Conservation (phyloP, 768 basidiomycete genomes). For the Phlebiopsis flavidoalba region DNA sequence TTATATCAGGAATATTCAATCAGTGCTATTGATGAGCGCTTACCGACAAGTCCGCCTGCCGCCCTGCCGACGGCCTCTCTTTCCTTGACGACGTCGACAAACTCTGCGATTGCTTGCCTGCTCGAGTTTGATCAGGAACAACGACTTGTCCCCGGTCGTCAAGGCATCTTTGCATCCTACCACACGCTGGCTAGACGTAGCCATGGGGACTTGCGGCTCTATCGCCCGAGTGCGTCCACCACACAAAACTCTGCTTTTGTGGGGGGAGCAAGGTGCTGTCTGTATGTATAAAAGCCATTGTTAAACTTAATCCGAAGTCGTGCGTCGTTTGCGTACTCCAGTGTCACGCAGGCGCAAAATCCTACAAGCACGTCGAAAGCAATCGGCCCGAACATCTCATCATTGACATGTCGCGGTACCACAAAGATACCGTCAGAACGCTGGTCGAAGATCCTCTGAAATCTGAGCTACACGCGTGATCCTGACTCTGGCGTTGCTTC, state of each 20-base stretch:
- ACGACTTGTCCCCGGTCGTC: slow-evolving; percentile 2
- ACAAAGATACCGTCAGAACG: slow-evolving; percentile 4
- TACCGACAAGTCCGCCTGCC: neutral
- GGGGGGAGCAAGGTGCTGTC: neutral
- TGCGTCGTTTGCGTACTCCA: neutral
- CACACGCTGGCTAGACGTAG: neutral
- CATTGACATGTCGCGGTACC: neutral
- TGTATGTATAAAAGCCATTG: neutral
- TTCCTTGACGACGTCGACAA: slow-evolving; percentile 1
- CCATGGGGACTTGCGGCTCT: slow-evolving; percentile 1
- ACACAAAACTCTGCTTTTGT: neutral
- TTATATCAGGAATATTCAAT: neutral
- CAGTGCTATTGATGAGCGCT: neutral
- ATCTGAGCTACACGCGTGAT: neutral
- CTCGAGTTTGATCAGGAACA: slow-evolving; percentile 1
- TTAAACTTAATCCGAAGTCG: neutral
- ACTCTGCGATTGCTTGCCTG: neutral
- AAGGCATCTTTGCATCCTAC: neutral
- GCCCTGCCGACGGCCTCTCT: neutral
- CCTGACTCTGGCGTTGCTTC: neutral
- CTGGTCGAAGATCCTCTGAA: neutral
- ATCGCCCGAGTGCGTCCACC: neutral
- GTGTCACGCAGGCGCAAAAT: too few relatives aligned
- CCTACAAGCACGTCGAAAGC: neutral
- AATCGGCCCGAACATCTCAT: neutral